phyloP scores from a whole-genome alignment of 148 eudicot genomes.

The Rhododendron ferrugineum region DNA sequence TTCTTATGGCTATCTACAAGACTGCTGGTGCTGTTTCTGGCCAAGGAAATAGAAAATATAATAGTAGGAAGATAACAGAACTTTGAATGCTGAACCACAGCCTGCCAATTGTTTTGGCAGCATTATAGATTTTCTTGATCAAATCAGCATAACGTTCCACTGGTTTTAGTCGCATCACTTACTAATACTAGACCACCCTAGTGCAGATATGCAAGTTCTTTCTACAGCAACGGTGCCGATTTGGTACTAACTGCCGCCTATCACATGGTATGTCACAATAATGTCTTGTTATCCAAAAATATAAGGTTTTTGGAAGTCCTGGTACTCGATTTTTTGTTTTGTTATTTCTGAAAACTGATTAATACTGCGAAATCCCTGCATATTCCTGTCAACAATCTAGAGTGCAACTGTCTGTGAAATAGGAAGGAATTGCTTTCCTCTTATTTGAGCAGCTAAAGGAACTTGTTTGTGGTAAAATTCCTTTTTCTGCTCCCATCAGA shows the following conservation, averaged over 20 bases:
- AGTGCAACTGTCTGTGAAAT: neutral
- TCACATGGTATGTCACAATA: constrained; percentile 88
- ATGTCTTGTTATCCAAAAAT: constrained; percentile 9
- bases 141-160: constrained; percentile 1
- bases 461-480: neutral
- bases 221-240: constrained; percentile 94
- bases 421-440: neutral
- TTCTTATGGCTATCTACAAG: neutral
- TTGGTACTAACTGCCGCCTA: constrained; percentile 95
- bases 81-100: neutral
- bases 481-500: neutral
- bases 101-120: neutral
- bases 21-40: neutral
- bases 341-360: neutral
- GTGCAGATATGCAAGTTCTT: constrained; percentile 99
- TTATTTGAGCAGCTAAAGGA: neutral
- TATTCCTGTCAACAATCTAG: neutral
- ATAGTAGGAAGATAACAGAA: too few species aligned
- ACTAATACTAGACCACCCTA: constrained; percentile 71
- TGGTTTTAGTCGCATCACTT: constrained; percentile 29
- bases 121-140: constrained; percentile 10
- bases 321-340: neutral
- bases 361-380: neutral
- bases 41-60: neutral
- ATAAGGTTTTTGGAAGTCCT: neutral